phyloP scores from a whole-genome alignment of 2,329 filamentous ascomycete genomes.

The Aspergillus amoenus region DNA sequence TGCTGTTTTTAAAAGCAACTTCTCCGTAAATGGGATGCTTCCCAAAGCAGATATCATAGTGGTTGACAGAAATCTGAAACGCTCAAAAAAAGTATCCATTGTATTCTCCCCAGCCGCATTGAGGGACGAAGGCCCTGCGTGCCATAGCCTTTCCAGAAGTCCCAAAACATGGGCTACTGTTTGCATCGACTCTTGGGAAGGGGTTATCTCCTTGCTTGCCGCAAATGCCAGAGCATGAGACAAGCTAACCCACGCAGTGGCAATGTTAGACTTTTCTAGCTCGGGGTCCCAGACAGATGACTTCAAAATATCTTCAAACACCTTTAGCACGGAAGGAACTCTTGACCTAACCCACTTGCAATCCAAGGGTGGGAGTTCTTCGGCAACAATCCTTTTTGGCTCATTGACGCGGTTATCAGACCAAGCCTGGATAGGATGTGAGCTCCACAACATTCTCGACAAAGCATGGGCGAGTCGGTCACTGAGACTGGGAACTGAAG shows the following conservation, averaged over 20 bases:
- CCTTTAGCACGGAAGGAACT: conserved; percentile 62
- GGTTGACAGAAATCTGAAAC: conserved; percentile 52
- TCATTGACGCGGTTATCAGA: conserved; percentile 70
- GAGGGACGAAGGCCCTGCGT: conserved; percentile 46
- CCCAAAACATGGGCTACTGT: conserved; percentile 73
- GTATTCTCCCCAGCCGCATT: conserved; percentile 28
- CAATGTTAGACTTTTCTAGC: conserved; percentile 45
- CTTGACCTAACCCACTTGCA: conserved; percentile 83
- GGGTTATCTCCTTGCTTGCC: conserved; percentile 82
- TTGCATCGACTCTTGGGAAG: conserved; percentile 76
- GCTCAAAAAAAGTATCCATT: conserved; percentile 45
- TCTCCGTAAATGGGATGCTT: conserved; percentile 51
- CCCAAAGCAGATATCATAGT: conserved; percentile 54
- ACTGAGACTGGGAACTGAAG: conserved; percentile 51
- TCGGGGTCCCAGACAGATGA: conserved; percentile 50
- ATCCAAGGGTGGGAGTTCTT: conserved; percentile 82
- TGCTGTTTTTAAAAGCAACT: conserved; percentile 52
- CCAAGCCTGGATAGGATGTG: conserved; percentile 60
- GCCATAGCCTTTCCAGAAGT: conserved; percentile 70
- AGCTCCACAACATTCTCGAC: conserved; percentile 61
- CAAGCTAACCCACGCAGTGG: conserved; percentile 62
- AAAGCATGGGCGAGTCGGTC: conserved; percentile 68
- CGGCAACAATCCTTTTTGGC: conserved; percentile 56
- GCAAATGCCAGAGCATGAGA: conserved; percentile 60
- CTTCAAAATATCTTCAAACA: conserved; percentile 56